Evolutionary conservation across 2,329 filamentous ascomycete genomes (phyloP).

Genomic region (Keithomyces neogunnii): DNA sequence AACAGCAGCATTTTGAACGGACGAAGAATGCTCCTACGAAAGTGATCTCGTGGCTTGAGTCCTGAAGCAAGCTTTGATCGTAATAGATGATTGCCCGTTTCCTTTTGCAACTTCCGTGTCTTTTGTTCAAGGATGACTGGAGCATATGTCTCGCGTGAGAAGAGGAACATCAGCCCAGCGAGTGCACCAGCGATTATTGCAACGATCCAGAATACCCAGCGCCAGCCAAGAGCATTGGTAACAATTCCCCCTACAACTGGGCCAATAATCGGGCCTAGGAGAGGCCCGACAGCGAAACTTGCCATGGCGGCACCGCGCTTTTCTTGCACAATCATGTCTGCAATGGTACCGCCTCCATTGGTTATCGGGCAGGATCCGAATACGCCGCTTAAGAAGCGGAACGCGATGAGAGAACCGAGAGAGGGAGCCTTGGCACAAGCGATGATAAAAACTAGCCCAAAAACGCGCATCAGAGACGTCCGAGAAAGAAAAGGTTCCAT

Average conservation of each 20-base stretch:
- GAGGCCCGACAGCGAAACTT: conserved; percentile 36
- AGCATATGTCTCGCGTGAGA: too few relatives aligned
- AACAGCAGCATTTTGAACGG: conserved; percentile 48
- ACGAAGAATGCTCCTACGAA: conserved; percentile 42
- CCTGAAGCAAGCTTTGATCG: too few relatives aligned
- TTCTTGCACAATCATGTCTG: conserved; percentile 37
- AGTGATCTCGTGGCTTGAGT: background rate
- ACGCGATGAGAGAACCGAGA: conserved; percentile 34
- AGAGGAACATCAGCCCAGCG: too few relatives aligned
- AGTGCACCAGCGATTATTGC: too few relatives aligned
- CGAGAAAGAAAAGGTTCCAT: too few relatives aligned
- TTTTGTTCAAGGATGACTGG: too few relatives aligned
- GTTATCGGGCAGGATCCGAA: conserved; percentile 33
- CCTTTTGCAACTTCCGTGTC: too few relatives aligned
- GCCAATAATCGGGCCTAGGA: conserved; percentile 39
- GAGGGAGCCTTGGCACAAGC: conserved; percentile 37
- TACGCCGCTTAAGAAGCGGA: conserved; percentile 37
- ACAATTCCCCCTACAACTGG: conserved; percentile 34
- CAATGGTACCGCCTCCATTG: conserved; percentile 40
- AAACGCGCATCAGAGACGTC: conserved; percentile 11
- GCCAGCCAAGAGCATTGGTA: conserved; percentile 33
- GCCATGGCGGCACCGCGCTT: conserved; percentile 39
- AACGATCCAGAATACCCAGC: conserved; percentile 32
- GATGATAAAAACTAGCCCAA: conserved; percentile 37
- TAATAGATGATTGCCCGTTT: too few relatives aligned